A percentile compares a stretch with the other conserved stretches of the same genome.
Evolutionary conservation across 176 grass and related monocot genomes (phyloP).

Genomic region (Microstegium vimineum): DNA sequence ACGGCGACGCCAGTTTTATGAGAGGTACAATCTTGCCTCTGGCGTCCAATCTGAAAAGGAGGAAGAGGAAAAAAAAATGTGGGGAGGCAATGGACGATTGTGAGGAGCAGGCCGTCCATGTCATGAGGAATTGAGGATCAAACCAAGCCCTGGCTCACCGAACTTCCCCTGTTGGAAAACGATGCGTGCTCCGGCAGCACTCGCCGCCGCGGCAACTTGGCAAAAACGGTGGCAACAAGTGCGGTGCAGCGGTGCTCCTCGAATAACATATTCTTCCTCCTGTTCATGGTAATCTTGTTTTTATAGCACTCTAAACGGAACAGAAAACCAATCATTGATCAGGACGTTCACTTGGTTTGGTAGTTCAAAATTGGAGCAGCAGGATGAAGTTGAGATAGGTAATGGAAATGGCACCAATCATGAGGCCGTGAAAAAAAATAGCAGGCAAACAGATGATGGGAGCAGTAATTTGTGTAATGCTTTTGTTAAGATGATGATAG

Average conservation of each 20-base stretch:
- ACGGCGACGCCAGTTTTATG: not conserved
- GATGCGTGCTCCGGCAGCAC: conserved; percentile 8
- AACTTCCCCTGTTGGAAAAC: conserved; percentile 39
- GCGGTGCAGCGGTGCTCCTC: not conserved
- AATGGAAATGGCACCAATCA: not conserved
- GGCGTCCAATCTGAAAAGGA: not conserved
- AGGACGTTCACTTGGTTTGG: not conserved
- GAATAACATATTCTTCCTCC: not conserved
- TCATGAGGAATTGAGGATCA: conserved; percentile 23
- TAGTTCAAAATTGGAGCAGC: not conserved
- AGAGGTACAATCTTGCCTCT: conserved; percentile 18
- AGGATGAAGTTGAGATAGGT: not conserved
- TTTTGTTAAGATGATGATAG: not conserved
- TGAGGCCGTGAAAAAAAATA: not conserved
- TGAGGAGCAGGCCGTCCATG: conserved; percentile 17
- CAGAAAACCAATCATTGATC: not conserved
- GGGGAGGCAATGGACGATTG: conserved; percentile 22
- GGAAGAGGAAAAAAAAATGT: no score
- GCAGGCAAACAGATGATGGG: not conserved
- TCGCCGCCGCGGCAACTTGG: not conserved
- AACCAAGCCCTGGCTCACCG: conserved; percentile 4
- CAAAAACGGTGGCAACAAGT: not conserved
- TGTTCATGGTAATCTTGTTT: not conserved
- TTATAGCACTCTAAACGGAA: not conserved
- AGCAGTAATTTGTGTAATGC: not conserved